Percentiles rank a stretch among this genome's conserved stretches.
phyloP scores from a whole-genome alignment of 2,329 filamentous ascomycete species.

The Fonsecaea pedrosoi region DNA sequence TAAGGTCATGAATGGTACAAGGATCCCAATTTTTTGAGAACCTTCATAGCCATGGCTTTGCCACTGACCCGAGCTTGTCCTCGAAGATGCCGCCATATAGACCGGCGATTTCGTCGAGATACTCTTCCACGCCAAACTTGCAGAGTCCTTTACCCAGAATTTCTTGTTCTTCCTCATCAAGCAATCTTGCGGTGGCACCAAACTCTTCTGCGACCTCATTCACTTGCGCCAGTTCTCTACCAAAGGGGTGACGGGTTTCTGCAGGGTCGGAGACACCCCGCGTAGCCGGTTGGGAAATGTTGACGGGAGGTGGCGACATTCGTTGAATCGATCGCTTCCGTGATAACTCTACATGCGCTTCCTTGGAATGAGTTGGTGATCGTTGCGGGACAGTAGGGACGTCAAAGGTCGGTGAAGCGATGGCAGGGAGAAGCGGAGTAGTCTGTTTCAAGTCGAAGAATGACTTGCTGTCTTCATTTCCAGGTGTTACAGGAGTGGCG shows the following conservation, averaged over 20 bases:
- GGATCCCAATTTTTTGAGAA: constrained; percentile 6
- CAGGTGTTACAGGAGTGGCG: constrained; percentile 55
- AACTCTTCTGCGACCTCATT: constrained; percentile 93
- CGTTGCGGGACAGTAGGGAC: constrained; percentile 77
- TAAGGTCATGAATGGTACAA: constrained; percentile 25
- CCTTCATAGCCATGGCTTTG: constrained; percentile 50
- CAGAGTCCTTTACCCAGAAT: constrained; percentile 73
- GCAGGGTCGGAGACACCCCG: constrained; percentile 46
- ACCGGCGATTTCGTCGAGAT: constrained; percentile 78
- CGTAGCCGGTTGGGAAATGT: constrained; percentile 44
- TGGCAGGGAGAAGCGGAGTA: constrained; percentile 67
- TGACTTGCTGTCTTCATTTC: constrained; percentile 59
- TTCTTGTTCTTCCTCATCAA: constrained; percentile 76
- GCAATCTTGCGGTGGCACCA: constrained; percentile 58
- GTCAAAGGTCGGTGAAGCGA: constrained; percentile 55
- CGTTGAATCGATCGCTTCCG: constrained; percentile 70
- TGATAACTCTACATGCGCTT: constrained; percentile 77
- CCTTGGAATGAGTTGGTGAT: constrained; percentile 86
- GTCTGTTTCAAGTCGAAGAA: constrained; percentile 72
- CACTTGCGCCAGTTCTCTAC: constrained; percentile 86
- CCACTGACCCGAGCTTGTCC: constrained; percentile 48
- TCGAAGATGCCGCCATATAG: constrained; percentile 69
- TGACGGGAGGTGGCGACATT: constrained; percentile 50
- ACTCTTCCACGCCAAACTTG: constrained; percentile 80
- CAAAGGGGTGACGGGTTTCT: constrained; percentile 73